Base-by-base conservation (phyloP, 2,329 filamentous ascomycete species). In the Exophiala bonariae region DNA sequence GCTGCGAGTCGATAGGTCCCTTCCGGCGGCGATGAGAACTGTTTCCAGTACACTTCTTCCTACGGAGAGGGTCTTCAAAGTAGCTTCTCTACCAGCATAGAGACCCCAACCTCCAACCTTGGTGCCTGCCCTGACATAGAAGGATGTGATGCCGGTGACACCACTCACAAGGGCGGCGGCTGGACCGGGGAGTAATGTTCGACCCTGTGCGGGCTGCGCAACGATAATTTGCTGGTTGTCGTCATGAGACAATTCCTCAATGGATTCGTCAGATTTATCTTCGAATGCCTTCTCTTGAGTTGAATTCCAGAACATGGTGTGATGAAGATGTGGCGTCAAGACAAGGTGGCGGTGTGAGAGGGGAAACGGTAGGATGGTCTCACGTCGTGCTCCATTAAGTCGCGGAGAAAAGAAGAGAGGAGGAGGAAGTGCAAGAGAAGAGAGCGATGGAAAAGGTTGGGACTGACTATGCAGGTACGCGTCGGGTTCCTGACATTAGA, bases 21-120 rank as follows among this genome's bases (percentile, higher is more conserved):
- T 64, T 10, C 71, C 72, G 16, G 72, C 72, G 20, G 67, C 62
- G 4, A 68, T 66, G 41, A 75, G 51, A 32, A 74, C 67, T 14
- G 64, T 63, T 50, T 75, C 72, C n/a, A 73, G 63, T 11, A 72
- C 62, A 14, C 68, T 68, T 45, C 71, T 66, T 47, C 69, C 70
- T 34, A 75, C 58, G 50, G 73, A 71, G 30, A 75, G 49, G 11
- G 71, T 65, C 2, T 69, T 73, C 47, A 74, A 55, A 4, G 72
- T 73, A 3, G 71, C 71, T 31, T 66, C 66, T 45, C 70, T 65
- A 9, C 68, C 68, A 8, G 70, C 66, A 55, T 70, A 68, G n/a
- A 75, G 54, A 3, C 71, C 70, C 35, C 66, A 64, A 8, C 68
- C 67, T 5, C 70, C 70, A 26, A 74, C 61, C 44, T 68, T 72